phyloP scores from a whole-genome alignment of 75 land plant genomes.

The Pinus taeda region DNA sequence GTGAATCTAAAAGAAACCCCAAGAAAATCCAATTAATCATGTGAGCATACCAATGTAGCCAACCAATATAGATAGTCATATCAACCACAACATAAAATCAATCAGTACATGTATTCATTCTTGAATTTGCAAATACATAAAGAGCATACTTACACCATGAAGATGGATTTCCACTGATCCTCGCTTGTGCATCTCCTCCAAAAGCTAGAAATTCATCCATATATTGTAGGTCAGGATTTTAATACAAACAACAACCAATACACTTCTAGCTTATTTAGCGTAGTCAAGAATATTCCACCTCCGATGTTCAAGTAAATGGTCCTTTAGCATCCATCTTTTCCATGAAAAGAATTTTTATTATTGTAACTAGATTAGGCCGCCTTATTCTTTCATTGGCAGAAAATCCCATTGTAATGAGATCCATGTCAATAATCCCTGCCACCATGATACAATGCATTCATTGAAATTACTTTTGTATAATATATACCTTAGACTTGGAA shows the following conservation, averaged over 20 bases:
- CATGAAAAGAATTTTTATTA: conserved; percentile 60
- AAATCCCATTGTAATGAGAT: conserved; percentile 93
- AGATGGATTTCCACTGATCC: conserved; percentile 60
- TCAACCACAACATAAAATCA: neutral
- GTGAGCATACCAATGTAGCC: neutral
- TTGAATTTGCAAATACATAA: neutral
- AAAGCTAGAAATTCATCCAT: conserved; percentile 38
- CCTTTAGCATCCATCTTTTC: conserved; percentile 88
- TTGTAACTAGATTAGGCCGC: conserved; percentile 49
- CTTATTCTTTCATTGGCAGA: conserved; percentile 91
- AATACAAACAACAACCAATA: neutral
- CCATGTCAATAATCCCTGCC: conserved; percentile 98
- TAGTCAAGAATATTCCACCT: conserved; percentile 39
- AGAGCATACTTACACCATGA: conserved; percentile 61
- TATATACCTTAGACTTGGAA: neutral
- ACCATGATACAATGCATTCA: neutral
- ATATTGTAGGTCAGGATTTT: conserved; percentile 1
- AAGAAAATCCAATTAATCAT: neutral
- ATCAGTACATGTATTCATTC: neutral
- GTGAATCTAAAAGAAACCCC: conserved; percentile 43
- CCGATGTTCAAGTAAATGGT: conserved; percentile 44
- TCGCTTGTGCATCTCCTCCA: conserved; percentile 81
- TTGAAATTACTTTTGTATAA: neutral
- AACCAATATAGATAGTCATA: neutral
- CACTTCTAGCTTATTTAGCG: neutral